Conservation (phyloP, 169 alveolate species). For the Plasmodium gallinaceum region DNA sequence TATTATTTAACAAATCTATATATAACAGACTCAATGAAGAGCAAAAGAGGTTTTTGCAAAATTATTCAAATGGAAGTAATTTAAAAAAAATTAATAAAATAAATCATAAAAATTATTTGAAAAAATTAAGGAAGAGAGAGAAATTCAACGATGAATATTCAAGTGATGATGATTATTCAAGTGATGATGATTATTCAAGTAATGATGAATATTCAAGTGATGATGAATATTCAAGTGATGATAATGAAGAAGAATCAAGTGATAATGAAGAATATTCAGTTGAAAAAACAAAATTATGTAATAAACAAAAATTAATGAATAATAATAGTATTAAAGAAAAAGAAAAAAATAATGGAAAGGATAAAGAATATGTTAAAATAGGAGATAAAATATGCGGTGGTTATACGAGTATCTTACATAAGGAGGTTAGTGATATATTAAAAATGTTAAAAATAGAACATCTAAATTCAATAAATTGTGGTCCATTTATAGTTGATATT, state of each 20-base stretch:
- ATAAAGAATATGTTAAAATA: neutral
- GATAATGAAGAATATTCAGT: neutral
- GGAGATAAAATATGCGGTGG: conserved; percentile 75
- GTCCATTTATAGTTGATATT: conserved; percentile 71
- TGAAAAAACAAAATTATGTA: neutral
- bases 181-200: neutral
- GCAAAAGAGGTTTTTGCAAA: conserved; percentile 34
- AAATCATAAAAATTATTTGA: conserved; percentile 1
- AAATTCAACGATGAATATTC: neutral
- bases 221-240: neutral
- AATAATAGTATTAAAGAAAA: neutral
- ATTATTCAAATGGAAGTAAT: conserved; percentile 44
- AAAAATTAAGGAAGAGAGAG: neutral
- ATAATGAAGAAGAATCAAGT: neutral
- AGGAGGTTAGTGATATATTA: conserved; percentile 53
- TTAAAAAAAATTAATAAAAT: conserved; percentile 30
- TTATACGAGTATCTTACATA: conserved; percentile 58
- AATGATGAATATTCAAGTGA: neutral
- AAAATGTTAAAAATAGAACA: conserved; percentile 46
- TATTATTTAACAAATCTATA: conserved; percentile 32
- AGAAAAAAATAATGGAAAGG: neutral
- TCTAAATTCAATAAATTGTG: conserved; percentile 56
- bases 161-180: conserved; percentile 2
- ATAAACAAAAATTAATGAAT: neutral
- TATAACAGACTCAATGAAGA: conserved; percentile 32